phyloP scores from a whole-genome alignment of 164 flowering plant genomes.

The Piper longum region DNA sequence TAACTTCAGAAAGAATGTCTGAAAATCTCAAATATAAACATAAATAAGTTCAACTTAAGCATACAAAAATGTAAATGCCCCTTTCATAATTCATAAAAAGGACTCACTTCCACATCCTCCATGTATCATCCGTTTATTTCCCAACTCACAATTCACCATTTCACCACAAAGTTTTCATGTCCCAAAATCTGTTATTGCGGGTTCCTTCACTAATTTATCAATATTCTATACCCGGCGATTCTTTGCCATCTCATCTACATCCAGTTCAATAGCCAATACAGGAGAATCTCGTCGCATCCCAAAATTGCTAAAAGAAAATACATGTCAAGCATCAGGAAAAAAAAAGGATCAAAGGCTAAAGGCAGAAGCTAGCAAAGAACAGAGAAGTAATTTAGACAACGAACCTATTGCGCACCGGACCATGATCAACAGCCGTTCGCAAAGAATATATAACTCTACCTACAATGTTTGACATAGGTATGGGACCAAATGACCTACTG shows the following conservation, averaged over 20 bases:
- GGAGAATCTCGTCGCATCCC: conserved; percentile 63
- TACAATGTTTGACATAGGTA: conserved; percentile 52
- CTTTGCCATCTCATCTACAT: conserved; percentile 83
- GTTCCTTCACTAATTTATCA: background rate
- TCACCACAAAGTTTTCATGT: background rate
- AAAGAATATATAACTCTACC: conserved; percentile 83
- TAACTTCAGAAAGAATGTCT: no score
- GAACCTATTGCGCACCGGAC: conserved; percentile 85
- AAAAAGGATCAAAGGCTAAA: background rate
- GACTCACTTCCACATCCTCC: background rate
- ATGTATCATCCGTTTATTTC: background rate
- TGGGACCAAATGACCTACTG: conserved; percentile 88
- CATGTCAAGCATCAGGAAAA: background rate
- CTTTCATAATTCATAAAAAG: background rate
- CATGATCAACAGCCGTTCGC: conserved; percentile 78
- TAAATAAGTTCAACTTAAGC: no score
- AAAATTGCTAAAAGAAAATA: conserved; percentile 24
- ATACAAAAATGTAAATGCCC: no score
- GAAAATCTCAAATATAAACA: no score
- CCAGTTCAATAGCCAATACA: conserved; percentile 70
- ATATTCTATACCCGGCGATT: conserved; percentile 36
- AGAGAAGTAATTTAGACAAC: background rate
- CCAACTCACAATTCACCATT: background rate
- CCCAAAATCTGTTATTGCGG: background rate
- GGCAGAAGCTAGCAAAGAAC: background rate